phyloP scores from a whole-genome alignment of 1,284 basidiomycete genomes.

The Wolfiporia cocos region DNA sequence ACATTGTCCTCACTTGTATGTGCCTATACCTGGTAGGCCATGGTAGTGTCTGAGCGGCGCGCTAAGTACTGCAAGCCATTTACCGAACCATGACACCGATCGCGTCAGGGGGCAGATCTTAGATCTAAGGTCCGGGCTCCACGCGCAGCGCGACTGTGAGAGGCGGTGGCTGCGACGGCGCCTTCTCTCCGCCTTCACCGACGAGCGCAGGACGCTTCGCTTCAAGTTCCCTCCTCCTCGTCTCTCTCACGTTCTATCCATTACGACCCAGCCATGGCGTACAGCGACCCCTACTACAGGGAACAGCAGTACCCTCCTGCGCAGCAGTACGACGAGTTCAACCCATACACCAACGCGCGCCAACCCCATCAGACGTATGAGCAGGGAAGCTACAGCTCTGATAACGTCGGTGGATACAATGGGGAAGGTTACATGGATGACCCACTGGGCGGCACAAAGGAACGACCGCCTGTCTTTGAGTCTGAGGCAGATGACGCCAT shows the following conservation, averaged over 20 bases:
- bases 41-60: too few species aligned
- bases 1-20: too few species aligned
- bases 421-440: slow-evolving; percentile 39
- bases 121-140: not conserved
- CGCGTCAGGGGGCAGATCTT: too few species aligned
- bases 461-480: slow-evolving; percentile 18
- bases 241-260: slow-evolving; percentile 7
- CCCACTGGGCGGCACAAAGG: slow-evolving; percentile 19
- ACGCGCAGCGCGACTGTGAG: not conserved
- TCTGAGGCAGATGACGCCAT: slow-evolving; percentile 18
- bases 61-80: too few species aligned
- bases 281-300: slow-evolving; percentile 42
- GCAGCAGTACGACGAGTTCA: slow-evolving; percentile 37
- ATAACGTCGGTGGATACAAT: slow-evolving; percentile 21
- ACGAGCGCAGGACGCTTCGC: slow-evolving; percentile 9
- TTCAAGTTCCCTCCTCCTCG: not conserved
- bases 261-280: slow-evolving; percentile 28
- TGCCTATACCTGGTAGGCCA: too few species aligned
- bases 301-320: slow-evolving; percentile 31
- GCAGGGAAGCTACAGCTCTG: slow-evolving; percentile 33
- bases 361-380: slow-evolving; percentile 42
- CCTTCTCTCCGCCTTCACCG: slow-evolving; percentile 3
- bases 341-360: slow-evolving; percentile 41
- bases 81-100: too few species aligned
- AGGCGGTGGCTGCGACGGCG: slow-evolving; percentile 6